Percentiles rank a stretch among this genome's conserved stretches.
Evolutionary conservation across 331 rosid genomes (phyloP).

Genomic region (Prunus yedoensis): DNA sequence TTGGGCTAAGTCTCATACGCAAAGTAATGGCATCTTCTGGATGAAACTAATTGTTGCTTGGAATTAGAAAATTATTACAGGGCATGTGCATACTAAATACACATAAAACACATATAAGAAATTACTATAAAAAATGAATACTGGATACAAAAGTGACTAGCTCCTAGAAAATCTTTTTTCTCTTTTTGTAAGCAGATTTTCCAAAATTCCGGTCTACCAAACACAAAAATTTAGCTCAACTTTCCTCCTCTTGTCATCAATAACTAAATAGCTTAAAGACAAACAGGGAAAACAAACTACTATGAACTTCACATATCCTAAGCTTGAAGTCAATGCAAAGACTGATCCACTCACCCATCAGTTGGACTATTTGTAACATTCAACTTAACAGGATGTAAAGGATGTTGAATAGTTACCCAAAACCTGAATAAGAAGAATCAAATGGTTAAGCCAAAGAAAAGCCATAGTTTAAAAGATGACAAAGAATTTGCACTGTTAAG

Average conservation of each 20-base stretch:
- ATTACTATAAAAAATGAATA: not conserved
- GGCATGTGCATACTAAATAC: not conserved
- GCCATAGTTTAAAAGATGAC: not conserved
- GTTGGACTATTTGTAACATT: slow-evolving; percentile 48
- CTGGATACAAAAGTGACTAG: not conserved
- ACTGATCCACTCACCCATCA: slow-evolving; percentile 68
- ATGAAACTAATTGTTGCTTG: not conserved
- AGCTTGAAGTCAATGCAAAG: not conserved
- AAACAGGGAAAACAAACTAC: not conserved
- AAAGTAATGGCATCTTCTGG: not conserved
- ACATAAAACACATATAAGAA: not conserved
- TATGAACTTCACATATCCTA: not conserved
- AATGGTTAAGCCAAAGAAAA: slow-evolving; percentile 20
- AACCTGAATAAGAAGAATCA: slow-evolving; percentile 52
- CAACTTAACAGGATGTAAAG: slow-evolving; percentile 72
- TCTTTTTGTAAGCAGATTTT: not conserved
- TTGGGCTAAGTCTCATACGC: not conserved
- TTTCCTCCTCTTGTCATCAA: not conserved
- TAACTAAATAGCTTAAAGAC: not conserved
- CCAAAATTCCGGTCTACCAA: not conserved
- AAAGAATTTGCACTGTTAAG: not conserved
- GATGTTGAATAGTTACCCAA: slow-evolving; percentile 56
- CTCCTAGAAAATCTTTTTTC: not conserved
- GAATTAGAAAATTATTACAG: not conserved
- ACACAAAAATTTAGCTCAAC: not conserved